These are phyloP conservation scores for Fusarium heterosporum DNA, from an alignment of 2,329 filamentous ascomycete species.

Conservation along the genomic window DNA sequence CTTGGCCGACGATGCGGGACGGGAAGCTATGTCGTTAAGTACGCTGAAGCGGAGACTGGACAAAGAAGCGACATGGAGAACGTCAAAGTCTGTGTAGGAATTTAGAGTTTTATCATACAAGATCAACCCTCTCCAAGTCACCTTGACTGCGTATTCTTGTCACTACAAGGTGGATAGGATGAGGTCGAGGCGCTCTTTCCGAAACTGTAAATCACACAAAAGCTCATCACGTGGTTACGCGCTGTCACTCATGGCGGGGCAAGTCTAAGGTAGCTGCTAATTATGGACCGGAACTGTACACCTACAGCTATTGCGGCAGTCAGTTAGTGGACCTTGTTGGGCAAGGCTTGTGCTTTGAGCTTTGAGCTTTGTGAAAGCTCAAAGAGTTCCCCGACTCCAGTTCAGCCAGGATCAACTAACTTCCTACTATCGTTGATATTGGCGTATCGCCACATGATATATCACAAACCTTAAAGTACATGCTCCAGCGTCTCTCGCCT, in stretches of 20 bases:
- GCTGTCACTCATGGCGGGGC: slow-evolving; percentile 39
- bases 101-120: slow-evolving; percentile 3
- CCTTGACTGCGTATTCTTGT: slow-evolving; percentile 14
- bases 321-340: background rate
- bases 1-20: background rate
- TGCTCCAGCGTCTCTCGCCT: background rate
- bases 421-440: slow-evolving; percentile 9
- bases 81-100: no score
- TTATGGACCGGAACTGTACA: no score
- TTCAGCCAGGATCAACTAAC: slow-evolving; percentile 7
- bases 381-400: slow-evolving; percentile 8
- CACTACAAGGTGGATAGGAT: background rate
- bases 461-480: slow-evolving; percentile 2
- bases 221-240: slow-evolving; percentile 44
- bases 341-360: slow-evolving; percentile 36
- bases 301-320: no score
- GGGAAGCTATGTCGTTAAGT: slow-evolving; percentile 7
- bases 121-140: background rate
- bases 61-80: background rate
- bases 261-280: background rate
- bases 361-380: slow-evolving; percentile 15
- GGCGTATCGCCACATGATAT: slow-evolving; percentile 27
- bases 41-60: background rate
- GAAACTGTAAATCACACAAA: background rate
- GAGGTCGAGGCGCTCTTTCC: background rate